phyloP scores from a whole-genome alignment of 2,329 filamentous ascomycete genomes.

The Ophiostoma pallidulum region DNA sequence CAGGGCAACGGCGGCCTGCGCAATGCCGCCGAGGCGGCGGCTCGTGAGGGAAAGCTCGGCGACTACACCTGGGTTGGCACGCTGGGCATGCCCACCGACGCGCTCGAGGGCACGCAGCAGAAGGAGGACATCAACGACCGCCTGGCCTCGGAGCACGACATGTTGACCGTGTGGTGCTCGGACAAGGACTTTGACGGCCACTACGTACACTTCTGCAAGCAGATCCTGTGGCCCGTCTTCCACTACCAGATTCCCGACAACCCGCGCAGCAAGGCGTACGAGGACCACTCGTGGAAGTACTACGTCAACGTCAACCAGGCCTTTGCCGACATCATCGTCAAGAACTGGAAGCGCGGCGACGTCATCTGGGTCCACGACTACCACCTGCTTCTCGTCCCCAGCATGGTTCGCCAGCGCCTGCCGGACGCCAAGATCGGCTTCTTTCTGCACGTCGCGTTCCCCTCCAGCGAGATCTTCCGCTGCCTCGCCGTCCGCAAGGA shows the following conservation, averaged over 20 bases:
- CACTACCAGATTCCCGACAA: conserved; percentile 98
- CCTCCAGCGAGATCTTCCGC: conserved; percentile 90
- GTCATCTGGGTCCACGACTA: conserved; percentile 95
- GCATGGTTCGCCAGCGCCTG: conserved; percentile 80
- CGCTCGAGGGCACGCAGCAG: conserved; percentile 60
- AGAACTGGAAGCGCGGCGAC: conserved; percentile 89
- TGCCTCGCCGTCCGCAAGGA: conserved; percentile 81
- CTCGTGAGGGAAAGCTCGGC: conserved; percentile 56
- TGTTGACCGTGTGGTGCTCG: conserved; percentile 72
- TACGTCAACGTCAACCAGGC: conserved; percentile 89
- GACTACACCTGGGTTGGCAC: conserved; percentile 89
- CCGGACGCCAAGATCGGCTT: conserved; percentile 94
- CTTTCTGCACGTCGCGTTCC: conserved; percentile 91
- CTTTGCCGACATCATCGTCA: conserved; percentile 82
- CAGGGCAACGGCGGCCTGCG: conserved; percentile 88
- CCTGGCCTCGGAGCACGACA: conserved; percentile 71
- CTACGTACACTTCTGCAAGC: conserved; percentile 94
- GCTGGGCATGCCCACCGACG: conserved; percentile 87
- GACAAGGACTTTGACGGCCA: conserved; percentile 93
- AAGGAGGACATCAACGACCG: conserved; percentile 77
- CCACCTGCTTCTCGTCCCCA: conserved; percentile 79
- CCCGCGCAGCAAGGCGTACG: conserved; percentile 95
- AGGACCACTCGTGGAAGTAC: conserved; percentile 93
- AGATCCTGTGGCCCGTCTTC: conserved; percentile 94
- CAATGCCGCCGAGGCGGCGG: conserved; percentile 75